Conservation (phyloP, 169 alveolate species). For the Plasmodium coatneyi region DNA sequence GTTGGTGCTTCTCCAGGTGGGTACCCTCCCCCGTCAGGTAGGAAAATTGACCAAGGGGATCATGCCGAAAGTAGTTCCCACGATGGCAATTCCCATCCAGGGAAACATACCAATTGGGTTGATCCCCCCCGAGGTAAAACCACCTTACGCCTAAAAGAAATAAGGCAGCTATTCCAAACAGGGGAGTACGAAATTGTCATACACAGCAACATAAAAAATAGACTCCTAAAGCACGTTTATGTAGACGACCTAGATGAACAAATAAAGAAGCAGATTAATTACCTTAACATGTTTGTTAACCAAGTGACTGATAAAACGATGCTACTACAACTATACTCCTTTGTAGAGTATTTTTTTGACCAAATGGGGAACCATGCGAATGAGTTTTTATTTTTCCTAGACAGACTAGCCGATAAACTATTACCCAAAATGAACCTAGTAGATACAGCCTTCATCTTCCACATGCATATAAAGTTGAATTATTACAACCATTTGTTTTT, state of each 20-base stretch:
- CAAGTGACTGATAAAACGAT: slow-evolving; percentile 7
- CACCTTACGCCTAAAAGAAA: not conserved
- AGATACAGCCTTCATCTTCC: slow-evolving; percentile 38
- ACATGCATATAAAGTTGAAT: slow-evolving; percentile 42
- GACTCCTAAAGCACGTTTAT: slow-evolving; percentile 45
- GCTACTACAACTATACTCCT: slow-evolving; percentile 14
- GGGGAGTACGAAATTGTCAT: slow-evolving; percentile 37
- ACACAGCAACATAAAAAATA: slow-evolving; percentile 49
- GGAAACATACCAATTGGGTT: not conserved
- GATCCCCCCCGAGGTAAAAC: not conserved
- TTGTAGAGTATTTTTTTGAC: slow-evolving; percentile 9
- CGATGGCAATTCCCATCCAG: not conserved
- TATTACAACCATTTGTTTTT: slow-evolving; percentile 55
- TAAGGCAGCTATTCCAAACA: not conserved
- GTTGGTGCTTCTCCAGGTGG: not conserved
- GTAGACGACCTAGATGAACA: slow-evolving; percentile 16
- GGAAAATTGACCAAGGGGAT: not conserved
- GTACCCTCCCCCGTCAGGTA: not conserved
- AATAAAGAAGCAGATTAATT: slow-evolving; percentile 26
- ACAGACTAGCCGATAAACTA: slow-evolving; percentile 25
- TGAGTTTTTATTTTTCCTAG: slow-evolving; percentile 60
- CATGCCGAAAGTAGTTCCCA: not conserved
- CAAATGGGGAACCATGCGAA: slow-evolving; percentile 9
- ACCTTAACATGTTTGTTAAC: slow-evolving; percentile 45
- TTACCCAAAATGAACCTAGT: slow-evolving; percentile 35